phyloP scores from a whole-genome alignment of 257 asterid genomes.

The Solanum ossicruentum region DNA sequence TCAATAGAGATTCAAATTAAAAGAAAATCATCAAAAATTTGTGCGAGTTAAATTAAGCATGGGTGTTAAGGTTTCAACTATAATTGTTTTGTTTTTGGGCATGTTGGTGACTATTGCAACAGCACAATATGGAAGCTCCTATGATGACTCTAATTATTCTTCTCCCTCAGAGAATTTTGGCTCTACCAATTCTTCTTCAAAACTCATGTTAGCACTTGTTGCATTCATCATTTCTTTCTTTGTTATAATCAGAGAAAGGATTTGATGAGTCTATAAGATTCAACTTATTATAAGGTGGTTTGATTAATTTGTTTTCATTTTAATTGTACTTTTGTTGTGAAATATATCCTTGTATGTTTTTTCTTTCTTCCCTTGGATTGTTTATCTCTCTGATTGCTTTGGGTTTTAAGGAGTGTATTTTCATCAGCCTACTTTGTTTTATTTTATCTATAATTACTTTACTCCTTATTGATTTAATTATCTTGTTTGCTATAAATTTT shows the following conservation, averaged over 20 bases:
- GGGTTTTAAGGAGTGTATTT: background rate
- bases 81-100: background rate
- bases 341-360: background rate
- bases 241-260: background rate
- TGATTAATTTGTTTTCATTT: background rate
- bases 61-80: background rate
- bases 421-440: background rate
- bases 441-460: background rate
- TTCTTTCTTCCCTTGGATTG: background rate
- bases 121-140: background rate
- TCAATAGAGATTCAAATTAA: background rate
- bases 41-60: background rate
- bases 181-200: background rate
- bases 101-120: background rate
- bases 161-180: background rate
- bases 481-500: too few relatives aligned
- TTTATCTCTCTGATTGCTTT: background rate
- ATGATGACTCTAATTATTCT: background rate
- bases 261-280: background rate
- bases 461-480: background rate
- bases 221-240: background rate
- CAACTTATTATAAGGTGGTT: background rate
- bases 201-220: background rate
- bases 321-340: background rate
- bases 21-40: background rate